Evolutionary conservation across 192 early-diverging fungal genomes (phyloP).

Genomic region (Gryganskiella cystojenkinii): DNA sequence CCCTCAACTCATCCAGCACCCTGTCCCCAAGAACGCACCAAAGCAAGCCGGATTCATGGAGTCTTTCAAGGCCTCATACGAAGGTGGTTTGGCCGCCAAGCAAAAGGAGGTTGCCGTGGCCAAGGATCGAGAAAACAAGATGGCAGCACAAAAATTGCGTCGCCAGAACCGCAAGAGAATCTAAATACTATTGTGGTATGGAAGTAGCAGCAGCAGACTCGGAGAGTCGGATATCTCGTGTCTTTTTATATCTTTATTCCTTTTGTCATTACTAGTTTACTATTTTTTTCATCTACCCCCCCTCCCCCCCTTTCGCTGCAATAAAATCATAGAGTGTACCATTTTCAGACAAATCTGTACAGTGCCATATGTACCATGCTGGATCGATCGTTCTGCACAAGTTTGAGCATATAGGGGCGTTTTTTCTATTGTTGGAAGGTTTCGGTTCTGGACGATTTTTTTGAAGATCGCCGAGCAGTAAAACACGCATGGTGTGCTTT

Average conservation of each 20-base stretch:
- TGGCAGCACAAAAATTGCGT: slow-evolving; percentile 45
- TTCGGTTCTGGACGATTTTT: too few species aligned
- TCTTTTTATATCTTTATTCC: slow-evolving; percentile 1
- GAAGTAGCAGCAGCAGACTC: not conserved
- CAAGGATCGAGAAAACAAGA: slow-evolving; percentile 44
- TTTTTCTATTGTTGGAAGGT: too few species aligned
- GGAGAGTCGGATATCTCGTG: not conserved
- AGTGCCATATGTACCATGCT: too few species aligned
- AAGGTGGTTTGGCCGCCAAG: slow-evolving; percentile 45
- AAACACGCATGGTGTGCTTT: too few species aligned
- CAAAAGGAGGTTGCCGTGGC: slow-evolving; percentile 30
- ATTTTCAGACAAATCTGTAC: too few species aligned
- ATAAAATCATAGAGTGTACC: too few species aligned
- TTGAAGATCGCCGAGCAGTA: too few species aligned
- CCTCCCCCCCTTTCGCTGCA: too few species aligned
- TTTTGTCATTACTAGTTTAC: not conserved
- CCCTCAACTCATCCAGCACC: slow-evolving; percentile 55
- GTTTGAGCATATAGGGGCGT: too few species aligned
- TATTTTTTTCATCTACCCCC: not conserved
- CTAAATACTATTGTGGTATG: not conserved
- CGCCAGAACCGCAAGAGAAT: slow-evolving; percentile 52
- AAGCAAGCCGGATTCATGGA: slow-evolving; percentile 59
- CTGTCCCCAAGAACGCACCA: slow-evolving; percentile 51
- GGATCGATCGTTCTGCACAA: too few species aligned
- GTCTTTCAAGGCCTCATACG: slow-evolving; percentile 57